Evolutionary conservation across 805 yeast genomes (phyloP), one percentile per base, ranked within the genome.

Genomic region (Yarrowia sp.): DNA sequence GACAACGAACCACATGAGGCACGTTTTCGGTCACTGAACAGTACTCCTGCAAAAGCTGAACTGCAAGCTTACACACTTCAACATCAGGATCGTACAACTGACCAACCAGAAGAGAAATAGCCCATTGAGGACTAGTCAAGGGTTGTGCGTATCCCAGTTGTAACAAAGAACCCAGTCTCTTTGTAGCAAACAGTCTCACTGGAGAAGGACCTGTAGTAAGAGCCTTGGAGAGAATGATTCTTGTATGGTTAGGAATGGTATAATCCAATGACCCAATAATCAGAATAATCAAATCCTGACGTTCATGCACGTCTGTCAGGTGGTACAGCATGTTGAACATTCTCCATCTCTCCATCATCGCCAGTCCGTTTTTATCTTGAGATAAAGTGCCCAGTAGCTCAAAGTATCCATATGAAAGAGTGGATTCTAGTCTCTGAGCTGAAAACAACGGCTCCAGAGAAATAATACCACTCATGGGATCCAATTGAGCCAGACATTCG

Each of bases 401-500:
- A 68, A 95, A 83, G 73, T 92, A 93, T 0, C 97, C 98, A 66
- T 79, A 75, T 47, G 90, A 84, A 22, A 89, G 73, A 3, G 96
- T 89, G 0, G 80, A 78, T 42, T 84, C 84, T 50, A 93, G 74
- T 41, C 89, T 77, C 2, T 76, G 76, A 45, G 79, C 80, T 1
- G 90, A 84, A 65, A 93, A 84, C 1, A 93, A 81, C 13, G 96
- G 95, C 55, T 88, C 93, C 1, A 82, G 76, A 0, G 95, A 85
- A 4, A 81, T 76, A 36, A 90, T 83, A 0, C 96, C 96, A 72
- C 92, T 86, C 72, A 79, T 81, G 0, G 93, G 93, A 71, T 89
- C 96, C 18, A 90, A 77, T 74, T 90, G 96, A 0, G 95, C 95
- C 45, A 93, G 78, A 60, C 96, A 86, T 69, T 95, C 97, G 0